These are phyloP conservation scores for Tuber magnatum DNA, from an alignment of 495 filamentous ascomycete genomes.

Conservation along the genomic window DNA sequence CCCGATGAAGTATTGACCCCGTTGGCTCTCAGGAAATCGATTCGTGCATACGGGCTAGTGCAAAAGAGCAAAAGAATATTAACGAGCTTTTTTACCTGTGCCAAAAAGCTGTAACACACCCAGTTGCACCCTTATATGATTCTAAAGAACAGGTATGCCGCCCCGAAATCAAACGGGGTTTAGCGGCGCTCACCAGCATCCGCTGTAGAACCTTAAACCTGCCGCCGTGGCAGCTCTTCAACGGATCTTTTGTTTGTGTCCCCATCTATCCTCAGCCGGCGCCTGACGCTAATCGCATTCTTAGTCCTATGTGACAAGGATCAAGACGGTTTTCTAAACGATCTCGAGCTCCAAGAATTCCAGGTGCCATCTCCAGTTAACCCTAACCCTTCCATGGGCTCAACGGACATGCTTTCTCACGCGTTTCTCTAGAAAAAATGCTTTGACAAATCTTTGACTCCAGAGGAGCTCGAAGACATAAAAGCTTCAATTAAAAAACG, in stretches of 20 bases:
- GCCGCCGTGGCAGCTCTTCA: constrained; percentile 76
- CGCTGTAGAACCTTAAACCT: constrained; percentile 64
- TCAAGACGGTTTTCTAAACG: constrained; percentile 87
- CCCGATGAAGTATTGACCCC: neutral
- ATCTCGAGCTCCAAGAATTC: constrained; percentile 82
- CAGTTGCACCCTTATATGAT: constrained; percentile 92
- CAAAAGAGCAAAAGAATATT: constrained; percentile 87
- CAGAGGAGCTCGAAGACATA: constrained; percentile 77
- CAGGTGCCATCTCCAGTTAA: constrained; percentile 47
- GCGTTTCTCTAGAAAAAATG: constrained; percentile 49
- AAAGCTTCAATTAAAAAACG: constrained; percentile 70
- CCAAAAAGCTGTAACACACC: constrained; percentile 97
- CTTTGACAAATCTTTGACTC: constrained; percentile 73
- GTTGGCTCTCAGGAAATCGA: constrained; percentile 62
- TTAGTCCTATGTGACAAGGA: constrained; percentile 76
- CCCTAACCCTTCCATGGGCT: constrained; percentile 9
- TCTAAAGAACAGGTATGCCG: constrained; percentile 61
- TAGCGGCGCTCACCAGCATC: neutral
- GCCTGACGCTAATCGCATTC: neutral
- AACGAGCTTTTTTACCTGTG: constrained; percentile 91
- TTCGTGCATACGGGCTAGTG: constrained; percentile 90
- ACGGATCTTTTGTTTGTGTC: constrained; percentile 67
- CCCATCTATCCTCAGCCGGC: neutral
- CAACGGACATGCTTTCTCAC: constrained; percentile 4
- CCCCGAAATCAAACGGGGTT: neutral